Evolutionary conservation across 768 basidiomycete genomes (phyloP).

Genomic region (Termitomyces sp.): DNA sequence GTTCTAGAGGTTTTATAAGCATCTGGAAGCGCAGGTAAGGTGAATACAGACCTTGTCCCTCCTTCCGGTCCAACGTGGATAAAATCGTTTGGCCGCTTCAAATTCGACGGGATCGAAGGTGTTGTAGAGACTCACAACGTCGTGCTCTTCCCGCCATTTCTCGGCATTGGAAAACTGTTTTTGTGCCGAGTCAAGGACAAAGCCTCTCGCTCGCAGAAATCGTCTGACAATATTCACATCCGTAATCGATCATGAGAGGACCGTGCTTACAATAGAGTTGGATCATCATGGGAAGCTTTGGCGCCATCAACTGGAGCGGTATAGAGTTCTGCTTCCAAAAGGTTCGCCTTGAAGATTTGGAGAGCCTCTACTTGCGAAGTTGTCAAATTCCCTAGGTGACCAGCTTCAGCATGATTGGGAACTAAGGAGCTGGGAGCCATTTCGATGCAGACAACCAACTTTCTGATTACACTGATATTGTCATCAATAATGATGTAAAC

Average conservation of each 20-base stretch:
- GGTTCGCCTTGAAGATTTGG: conserved; percentile 44
- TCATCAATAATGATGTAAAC: not conserved
- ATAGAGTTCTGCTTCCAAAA: conserved; percentile 50
- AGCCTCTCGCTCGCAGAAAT: conserved; percentile 76
- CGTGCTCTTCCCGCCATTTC: conserved; percentile 59
- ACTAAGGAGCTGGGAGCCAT: conserved; percentile 2
- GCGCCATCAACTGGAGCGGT: conserved; percentile 23
- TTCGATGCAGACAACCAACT: no score
- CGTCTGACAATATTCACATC: conserved; percentile 42
- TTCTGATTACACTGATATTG: not conserved
- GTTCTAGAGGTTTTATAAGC: conserved; percentile 28
- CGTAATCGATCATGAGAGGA: not conserved
- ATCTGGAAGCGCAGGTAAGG: not conserved
- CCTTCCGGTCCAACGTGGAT: conserved; percentile 78
- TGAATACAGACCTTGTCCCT: conserved; percentile 57
- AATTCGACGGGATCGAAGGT: conserved; percentile 56
- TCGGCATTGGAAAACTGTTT: conserved; percentile 66
- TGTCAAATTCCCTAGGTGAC: conserved; percentile 52
- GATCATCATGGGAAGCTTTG: conserved; percentile 54
- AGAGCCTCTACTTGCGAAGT: conserved; percentile 42
- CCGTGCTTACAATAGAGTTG: conserved; percentile 53
- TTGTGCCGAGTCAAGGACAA: conserved; percentile 54
- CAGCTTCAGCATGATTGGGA: conserved; percentile 18
- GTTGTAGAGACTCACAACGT: conserved; percentile 58
- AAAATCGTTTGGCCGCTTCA: conserved; percentile 53